Percentiles rank a stretch among this genome's conserved stretches.
These are phyloP conservation scores for Xerocomellus chrysenteron DNA, from an alignment of 768 basidiomycete genomes.

Conservation along the genomic window DNA sequence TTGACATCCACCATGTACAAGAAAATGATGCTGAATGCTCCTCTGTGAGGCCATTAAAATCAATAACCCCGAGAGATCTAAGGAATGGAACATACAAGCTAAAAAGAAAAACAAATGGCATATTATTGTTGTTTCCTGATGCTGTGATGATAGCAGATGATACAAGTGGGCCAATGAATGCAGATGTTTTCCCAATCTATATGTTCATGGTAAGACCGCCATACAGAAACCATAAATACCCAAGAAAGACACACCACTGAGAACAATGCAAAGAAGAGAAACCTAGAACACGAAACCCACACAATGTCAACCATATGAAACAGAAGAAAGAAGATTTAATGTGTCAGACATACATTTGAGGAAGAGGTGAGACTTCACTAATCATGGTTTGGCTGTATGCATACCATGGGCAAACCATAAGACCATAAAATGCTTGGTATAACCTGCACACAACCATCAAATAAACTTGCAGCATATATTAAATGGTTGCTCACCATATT, in stretches of 20 bases:
- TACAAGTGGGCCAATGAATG: slow-evolving; percentile 74
- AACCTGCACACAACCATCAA: slow-evolving; percentile 39
- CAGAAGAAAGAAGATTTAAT: background rate
- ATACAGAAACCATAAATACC: background rate
- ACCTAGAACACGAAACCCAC: slow-evolving; percentile 37
- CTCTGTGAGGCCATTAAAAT: slow-evolving; percentile 7
- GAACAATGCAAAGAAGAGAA: slow-evolving; percentile 74
- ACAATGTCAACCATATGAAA: background rate
- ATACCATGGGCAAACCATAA: slow-evolving; percentile 79
- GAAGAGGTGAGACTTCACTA: slow-evolving; percentile 69
- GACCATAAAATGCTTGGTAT: slow-evolving; percentile 68
- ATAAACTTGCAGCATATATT: background rate
- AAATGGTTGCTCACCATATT: slow-evolving; percentile 48
- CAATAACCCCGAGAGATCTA: background rate
- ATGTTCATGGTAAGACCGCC: background rate
- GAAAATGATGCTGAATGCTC: slow-evolving; percentile 43
- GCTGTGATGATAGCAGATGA: slow-evolving; percentile 74
- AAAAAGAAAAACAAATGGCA: slow-evolving; percentile 75
- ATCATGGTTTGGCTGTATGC: slow-evolving; percentile 85
- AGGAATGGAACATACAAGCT: slow-evolving; percentile 48
- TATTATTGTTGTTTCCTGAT: slow-evolving; percentile 66
- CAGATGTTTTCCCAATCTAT: slow-evolving; percentile 71
- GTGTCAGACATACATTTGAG: slow-evolving; percentile 56
- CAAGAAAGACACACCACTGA: slow-evolving; percentile 49
- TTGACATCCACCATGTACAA: slow-evolving; percentile 62